Evolutionary conservation across 2,329 filamentous ascomycete genomes (phyloP).

Genomic region (Diaporthe australafricana): DNA sequence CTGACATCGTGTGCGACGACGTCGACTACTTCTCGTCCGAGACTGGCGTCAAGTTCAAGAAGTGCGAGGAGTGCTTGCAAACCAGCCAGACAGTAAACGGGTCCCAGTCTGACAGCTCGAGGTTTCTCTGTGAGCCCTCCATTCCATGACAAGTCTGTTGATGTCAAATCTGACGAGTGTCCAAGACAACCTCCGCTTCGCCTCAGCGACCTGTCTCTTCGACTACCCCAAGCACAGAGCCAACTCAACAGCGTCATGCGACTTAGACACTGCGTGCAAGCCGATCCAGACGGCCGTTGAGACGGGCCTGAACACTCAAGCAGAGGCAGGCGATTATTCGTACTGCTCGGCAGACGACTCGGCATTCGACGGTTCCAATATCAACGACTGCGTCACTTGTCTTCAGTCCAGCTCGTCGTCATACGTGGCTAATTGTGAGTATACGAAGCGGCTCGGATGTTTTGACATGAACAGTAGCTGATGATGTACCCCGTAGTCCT

Average conservation of each 20-base stretch:
- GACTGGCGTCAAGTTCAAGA: slow-evolving; percentile 58
- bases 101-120: slow-evolving; percentile 55
- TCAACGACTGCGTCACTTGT: slow-evolving; percentile 56
- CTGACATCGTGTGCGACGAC: slow-evolving; percentile 61
- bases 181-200: slow-evolving; percentile 62
- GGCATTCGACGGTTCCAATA: slow-evolving; percentile 45
- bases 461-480: not conserved
- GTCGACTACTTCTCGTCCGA: slow-evolving; percentile 50
- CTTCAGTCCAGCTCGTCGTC: slow-evolving; percentile 50
- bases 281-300: slow-evolving; percentile 53
- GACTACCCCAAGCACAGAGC: slow-evolving; percentile 48
- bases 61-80: slow-evolving; percentile 59
- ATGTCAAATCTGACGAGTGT: too few relatives aligned
- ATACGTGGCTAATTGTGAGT: slow-evolving; percentile 63
- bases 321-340: slow-evolving; percentile 51
- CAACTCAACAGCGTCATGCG: slow-evolving; percentile 48
- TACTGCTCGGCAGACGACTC: slow-evolving; percentile 58
- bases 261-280: slow-evolving; percentile 45
- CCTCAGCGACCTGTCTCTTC: slow-evolving; percentile 60
- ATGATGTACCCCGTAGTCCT: slow-evolving; percentile 51
- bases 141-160: not conserved
- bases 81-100: slow-evolving; percentile 55
- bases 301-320: slow-evolving; percentile 48
- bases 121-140: slow-evolving; percentile 60
- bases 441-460: too few relatives aligned